A percentile compares a stretch with the other conserved stretches of the same genome.
Evolutionary conservation across 345 rosid species (phyloP).

Genomic region (Balakata baccata): DNA sequence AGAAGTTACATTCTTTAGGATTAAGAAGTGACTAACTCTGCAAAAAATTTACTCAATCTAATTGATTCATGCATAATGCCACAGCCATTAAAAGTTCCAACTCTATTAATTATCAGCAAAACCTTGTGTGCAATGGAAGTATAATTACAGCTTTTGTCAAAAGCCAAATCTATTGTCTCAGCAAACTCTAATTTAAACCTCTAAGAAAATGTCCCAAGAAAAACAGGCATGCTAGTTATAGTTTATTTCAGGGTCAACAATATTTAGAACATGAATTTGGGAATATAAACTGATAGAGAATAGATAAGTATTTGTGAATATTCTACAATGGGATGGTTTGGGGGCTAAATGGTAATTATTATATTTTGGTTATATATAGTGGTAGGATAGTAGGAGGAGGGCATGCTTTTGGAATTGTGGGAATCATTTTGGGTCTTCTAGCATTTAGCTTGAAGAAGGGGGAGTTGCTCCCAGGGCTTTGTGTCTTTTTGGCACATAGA

Average conservation of each 20-base stretch:
- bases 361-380: no score
- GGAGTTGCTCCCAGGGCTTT: no score
- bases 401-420: no score
- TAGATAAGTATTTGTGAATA: no score
- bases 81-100: not conserved
- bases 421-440: no score
- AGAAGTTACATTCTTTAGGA: conserved; percentile 3
- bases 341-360: no score
- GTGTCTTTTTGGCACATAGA: no score
- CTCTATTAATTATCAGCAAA: not conserved
- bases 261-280: not conserved
- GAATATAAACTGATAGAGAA: no score
- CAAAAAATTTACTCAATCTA: not conserved
- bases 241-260: not conserved
- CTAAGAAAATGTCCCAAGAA: not conserved
- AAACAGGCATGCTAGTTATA: not conserved
- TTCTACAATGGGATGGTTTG: no score
- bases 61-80: not conserved
- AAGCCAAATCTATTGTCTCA: not conserved
- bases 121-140: not conserved
- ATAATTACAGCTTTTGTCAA: not conserved
- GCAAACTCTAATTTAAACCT: not conserved
- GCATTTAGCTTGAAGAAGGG: no score
- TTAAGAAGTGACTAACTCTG: conserved; percentile 3
- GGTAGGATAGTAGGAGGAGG: no score